These are phyloP conservation scores for Epicoccum sorghinum DNA, from an alignment of 2,329 filamentous ascomycete species.

Conservation along the genomic window DNA sequence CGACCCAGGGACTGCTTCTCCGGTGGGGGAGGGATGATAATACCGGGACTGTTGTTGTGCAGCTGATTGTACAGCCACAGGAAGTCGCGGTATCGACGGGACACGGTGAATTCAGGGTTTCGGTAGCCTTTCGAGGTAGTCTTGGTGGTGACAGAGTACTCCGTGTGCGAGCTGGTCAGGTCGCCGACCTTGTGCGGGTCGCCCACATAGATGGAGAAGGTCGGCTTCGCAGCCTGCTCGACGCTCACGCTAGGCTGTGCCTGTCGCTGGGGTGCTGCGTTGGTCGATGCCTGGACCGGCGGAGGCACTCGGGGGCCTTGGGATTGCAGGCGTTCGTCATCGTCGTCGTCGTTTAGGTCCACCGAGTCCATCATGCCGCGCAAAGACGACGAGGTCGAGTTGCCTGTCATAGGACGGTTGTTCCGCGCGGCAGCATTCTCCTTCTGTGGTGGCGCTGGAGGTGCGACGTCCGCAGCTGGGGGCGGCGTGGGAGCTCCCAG, in stretches of 20 bases:
- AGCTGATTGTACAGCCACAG: constrained; percentile 96
- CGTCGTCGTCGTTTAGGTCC: constrained; percentile 70
- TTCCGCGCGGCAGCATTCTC: constrained; percentile 60
- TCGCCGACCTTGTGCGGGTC: constrained; percentile 98
- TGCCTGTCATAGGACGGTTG: constrained; percentile 60
- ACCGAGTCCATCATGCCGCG: constrained; percentile 67
- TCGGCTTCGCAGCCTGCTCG: constrained; percentile 91
- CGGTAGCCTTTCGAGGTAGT: constrained; percentile 96
- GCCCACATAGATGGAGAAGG: constrained; percentile 87
- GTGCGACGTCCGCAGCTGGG: constrained; percentile 62
- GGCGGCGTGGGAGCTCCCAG: constrained; percentile 69
- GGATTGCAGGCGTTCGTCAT: constrained; percentile 52
- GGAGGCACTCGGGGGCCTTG: constrained; percentile 68
- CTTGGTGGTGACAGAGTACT: constrained; percentile 95
- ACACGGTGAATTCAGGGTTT: constrained; percentile 90
- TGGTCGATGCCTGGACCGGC: constrained; percentile 61
- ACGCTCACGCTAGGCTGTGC: constrained; percentile 82
- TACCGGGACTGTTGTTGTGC: constrained; percentile 91
- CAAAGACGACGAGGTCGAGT: constrained; percentile 54
- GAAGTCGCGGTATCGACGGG: constrained; percentile 93
- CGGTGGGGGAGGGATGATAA: constrained; percentile 92
- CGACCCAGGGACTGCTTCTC: constrained; percentile 97
- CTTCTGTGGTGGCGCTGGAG: constrained; percentile 70
- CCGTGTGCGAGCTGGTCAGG: constrained; percentile 94
- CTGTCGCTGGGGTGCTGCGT: constrained; percentile 57